Percentiles rank a stretch among this genome's conserved stretches.
phyloP scores from a whole-genome alignment of 768 basidiomycete genomes.

The Gloeopeniophorella convolvens region DNA sequence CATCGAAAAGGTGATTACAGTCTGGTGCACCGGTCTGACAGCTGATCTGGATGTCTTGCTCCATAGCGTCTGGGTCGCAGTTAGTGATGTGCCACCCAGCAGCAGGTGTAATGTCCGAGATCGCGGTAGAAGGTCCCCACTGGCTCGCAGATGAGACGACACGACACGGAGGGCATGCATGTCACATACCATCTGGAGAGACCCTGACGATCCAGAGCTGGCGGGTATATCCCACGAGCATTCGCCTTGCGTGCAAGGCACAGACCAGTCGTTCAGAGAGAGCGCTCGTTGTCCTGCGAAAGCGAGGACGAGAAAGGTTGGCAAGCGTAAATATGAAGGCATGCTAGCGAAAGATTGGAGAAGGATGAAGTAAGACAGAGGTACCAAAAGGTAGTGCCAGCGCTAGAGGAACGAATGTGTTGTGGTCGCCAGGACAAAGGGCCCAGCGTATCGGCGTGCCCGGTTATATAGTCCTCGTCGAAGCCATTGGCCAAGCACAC shows the following conservation, averaged over 20 bases:
- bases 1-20: conserved; percentile 21
- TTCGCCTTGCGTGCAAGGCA: conserved; percentile 5
- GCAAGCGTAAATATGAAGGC: background rate
- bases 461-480: no score
- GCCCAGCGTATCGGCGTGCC: no score
- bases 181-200: conserved; percentile 9
- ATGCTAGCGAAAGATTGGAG: background rate
- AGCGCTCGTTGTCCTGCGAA: background rate
- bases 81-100: conserved; percentile 5
- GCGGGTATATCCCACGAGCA: conserved; percentile 12
- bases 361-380: background rate
- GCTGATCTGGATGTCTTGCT: conserved; percentile 2
- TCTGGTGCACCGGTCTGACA: background rate
- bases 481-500: no score
- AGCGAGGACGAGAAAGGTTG: background rate
- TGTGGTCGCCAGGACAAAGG: no score
- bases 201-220: background rate
- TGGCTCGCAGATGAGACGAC: background rate
- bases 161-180: background rate
- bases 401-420: no score
- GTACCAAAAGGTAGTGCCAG: no score
- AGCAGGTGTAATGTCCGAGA: conserved; percentile 12
- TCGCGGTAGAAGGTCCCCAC: conserved; percentile 10
- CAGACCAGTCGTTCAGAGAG: conserved; percentile 10
- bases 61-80: background rate